Base-by-base conservation (phyloP, 305 asterid species). In the Rubia balearica region DNA sequence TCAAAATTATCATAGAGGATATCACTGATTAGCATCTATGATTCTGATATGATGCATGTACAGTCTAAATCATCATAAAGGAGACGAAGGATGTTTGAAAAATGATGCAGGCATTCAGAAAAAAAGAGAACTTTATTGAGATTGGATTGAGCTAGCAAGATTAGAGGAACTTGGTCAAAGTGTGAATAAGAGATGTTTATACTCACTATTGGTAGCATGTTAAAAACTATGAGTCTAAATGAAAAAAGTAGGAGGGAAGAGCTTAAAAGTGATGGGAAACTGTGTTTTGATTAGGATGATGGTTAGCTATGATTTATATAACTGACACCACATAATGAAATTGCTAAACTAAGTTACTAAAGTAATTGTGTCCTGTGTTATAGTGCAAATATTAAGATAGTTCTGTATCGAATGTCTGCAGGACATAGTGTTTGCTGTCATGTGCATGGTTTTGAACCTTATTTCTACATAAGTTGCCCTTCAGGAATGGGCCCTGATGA, bases 401-500 rank as follows among this genome's bases (percentile, higher is more conserved):
- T 65, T 41, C 41, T 60, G 24, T 72, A 61, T 79, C 75, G 59
- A 67, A 8, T 81, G 73, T 74, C 82, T 75, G 67, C 88, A 95
- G 99, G 99, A 48, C 92, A 90, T 68, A 90, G 99, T 82, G 92
- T 91, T 76, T 95, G 99, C 88, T 95, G 98, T 79, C 73, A 77
- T 49, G 99, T 95, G 64, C 96, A 95, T 76, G 99, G 99, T 65
- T 95, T 91, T 77, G 96, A 95, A 75, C 99, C 99, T 74, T 95
- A 95, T 79, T 95, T 95, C 80, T 95, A 84, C 80, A 86, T 95
- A 73, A 85, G 80, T 80, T 91, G 98, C 78, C 99, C 97, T 71
- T 82, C 87, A 65, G 98, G 99, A 83, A 87, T 95, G 97, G 95
- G 97, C 73, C 96, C 99, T 68, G 99, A 95, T 77, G 99, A 95